These are phyloP conservation scores for Coemansia sp. DNA, from an alignment of 192 early-diverging fungal species.

Conservation along the genomic window DNA sequence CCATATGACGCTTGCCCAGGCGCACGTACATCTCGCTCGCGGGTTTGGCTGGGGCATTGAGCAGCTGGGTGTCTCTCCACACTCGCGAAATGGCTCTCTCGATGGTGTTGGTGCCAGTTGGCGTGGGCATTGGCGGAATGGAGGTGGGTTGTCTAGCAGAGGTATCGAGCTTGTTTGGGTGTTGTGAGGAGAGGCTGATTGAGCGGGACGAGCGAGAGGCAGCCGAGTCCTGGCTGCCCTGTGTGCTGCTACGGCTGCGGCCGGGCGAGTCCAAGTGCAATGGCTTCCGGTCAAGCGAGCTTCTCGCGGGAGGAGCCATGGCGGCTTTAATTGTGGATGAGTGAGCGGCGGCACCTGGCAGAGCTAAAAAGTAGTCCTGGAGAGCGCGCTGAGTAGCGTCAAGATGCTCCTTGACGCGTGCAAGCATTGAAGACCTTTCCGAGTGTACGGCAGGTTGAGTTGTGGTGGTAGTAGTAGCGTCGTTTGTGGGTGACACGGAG, in stretches of 20 bases:
- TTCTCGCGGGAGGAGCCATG: background rate
- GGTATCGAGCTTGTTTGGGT: background rate
- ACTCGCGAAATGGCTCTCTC: constrained; percentile 15
- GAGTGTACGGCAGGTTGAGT: background rate
- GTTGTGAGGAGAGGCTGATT: constrained; percentile 12
- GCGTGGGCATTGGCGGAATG: background rate
- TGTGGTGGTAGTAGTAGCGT: background rate
- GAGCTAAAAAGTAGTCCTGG: constrained; percentile 22
- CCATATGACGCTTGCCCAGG: constrained; percentile 27
- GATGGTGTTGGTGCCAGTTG: constrained; percentile 1
- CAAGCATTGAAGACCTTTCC: constrained; percentile 3
- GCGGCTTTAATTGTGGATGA: background rate
- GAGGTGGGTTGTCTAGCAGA: background rate
- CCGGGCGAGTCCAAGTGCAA: background rate
- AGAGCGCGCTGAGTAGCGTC: constrained; percentile 23
- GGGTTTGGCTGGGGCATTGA: constrained; percentile 8
- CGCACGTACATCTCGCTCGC: constrained; percentile 36
- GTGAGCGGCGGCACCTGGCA: constrained; percentile 18
- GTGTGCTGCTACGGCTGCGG: constrained; percentile 35
- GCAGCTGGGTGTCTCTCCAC: constrained; percentile 15
- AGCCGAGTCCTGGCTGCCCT: constrained; percentile 28
- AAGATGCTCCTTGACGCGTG: constrained; percentile 32
- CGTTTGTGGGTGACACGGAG: background rate
- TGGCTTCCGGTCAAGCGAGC: background rate
- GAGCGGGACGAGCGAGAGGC: constrained; percentile 19